Conservation (phyloP, 1,139 yeast species). For the Suzukiozyma palmioleophila region DNA sequence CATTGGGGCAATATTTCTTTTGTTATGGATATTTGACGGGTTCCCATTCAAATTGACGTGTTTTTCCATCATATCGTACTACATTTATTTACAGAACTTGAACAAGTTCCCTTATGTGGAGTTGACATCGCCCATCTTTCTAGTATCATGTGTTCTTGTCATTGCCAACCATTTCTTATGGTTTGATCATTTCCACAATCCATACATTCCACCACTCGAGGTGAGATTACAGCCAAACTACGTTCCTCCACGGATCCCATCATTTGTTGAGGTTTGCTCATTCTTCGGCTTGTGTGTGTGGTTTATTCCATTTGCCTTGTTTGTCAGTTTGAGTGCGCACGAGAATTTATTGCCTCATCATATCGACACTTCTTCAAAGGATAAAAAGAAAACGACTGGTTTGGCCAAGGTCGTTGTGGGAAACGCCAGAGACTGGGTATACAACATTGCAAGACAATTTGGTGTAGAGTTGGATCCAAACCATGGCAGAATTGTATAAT, state of each 20-base stretch:
- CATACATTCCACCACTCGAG: conserved; percentile 54
- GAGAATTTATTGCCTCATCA: conserved; percentile 80
- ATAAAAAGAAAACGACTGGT: conserved; percentile 31
- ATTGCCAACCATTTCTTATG: conserved; percentile 80
- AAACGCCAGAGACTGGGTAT: conserved; percentile 45
- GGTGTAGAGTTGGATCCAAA: conserved; percentile 65
- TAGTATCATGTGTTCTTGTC: conserved; percentile 69
- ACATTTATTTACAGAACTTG: conserved; percentile 71
- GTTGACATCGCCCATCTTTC: conserved; percentile 65
- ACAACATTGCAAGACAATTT: conserved; percentile 43
- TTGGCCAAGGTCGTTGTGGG: conserved; percentile 61
- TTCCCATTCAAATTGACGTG: conserved; percentile 67
- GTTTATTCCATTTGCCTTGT: conserved; percentile 90
- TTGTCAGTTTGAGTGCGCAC: conserved; percentile 88
- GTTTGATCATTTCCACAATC: conserved; percentile 81
- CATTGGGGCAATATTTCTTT: conserved; percentile 48
- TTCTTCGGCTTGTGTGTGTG: conserved; percentile 92
- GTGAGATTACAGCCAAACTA: conserved; percentile 54
- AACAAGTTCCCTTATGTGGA: conserved; percentile 80
- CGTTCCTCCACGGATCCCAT: conserved; percentile 66
- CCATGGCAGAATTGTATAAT: conserved; percentile 45
- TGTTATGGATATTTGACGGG: conserved; percentile 66
- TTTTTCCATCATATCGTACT: conserved; percentile 67
- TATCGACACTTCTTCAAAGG: conserved; percentile 29
- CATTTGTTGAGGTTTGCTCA: conserved; percentile 85